Base-by-base conservation (phyloP, 179 eudicot species). In the Drosera spatulata region DNA sequence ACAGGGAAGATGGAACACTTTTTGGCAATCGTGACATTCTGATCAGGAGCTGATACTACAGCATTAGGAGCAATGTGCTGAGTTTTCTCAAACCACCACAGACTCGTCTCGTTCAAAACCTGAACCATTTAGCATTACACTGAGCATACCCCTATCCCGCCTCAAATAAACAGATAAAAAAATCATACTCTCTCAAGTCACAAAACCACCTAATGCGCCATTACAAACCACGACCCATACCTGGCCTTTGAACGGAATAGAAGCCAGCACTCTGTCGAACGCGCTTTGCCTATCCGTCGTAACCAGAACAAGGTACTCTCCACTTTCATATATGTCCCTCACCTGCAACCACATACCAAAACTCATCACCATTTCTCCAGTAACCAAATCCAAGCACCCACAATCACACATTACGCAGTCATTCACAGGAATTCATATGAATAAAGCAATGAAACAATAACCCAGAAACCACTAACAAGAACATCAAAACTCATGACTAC, bases 241-340 rank as follows among this genome's bases (percentile, higher is more conserved):
- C 95, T 91, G 95, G 49, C 98, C 96, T 72, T 91, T 91, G 66
- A 84, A 88, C 33, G 98, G 98, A 62, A 91, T 88, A 42, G 98
- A 88, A 71, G 96, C 95, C 57, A 91, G 73, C 63, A 88, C 72
- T 74, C 98, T 80, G 60, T 91, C 96, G 60, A 91, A 91, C 2
- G 98, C 95, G 76, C 98, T 88, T 66, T 80, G 98, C 47, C 98
- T 77, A 75, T 91, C 96, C 3, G 98, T 91, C 50, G 96, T 91
- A 48, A 91, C 98, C 67, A 91, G 61, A 43, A 91, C 96, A 61
- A 91, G 82, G 64, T 74, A 82, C 65, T 91, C 90, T 63, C 95
- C 95, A 12, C 77, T 85, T 59, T 91, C 98, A 62, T 91, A 91
- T 40, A 88, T 84, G 70, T 91, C 98, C 66, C 98, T 77, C 10